Percentiles rank a stretch among this genome's conserved stretches.
phyloP scores from a whole-genome alignment of 257 asterid genomes.

The Coffea eugenioides region DNA sequence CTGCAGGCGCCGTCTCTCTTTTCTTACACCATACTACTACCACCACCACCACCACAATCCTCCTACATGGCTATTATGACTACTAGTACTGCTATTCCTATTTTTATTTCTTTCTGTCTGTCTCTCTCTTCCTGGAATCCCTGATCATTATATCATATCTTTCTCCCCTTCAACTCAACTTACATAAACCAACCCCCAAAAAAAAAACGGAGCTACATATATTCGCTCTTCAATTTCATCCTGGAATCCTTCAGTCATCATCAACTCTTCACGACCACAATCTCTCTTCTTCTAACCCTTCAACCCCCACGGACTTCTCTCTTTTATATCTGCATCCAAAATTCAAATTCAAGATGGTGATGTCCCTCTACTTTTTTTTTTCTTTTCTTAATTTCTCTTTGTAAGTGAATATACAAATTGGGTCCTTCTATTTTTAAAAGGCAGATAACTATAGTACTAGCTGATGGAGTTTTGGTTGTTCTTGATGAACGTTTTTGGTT shows the following conservation, averaged over 20 bases:
- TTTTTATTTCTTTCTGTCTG: neutral
- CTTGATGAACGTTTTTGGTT: neutral
- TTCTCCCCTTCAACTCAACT: neutral
- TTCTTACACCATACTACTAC: slow-evolving; percentile 20
- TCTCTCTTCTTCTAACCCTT: no score
- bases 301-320: no score
- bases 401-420: neutral
- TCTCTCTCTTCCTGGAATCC: slow-evolving; percentile 19
- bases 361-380: slow-evolving; percentile 19
- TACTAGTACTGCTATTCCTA: neutral
- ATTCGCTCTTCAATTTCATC: slow-evolving; percentile 3
- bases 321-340: slow-evolving; percentile 1
- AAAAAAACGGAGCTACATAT: neutral
- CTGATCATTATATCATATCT: slow-evolving; percentile 5
- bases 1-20: slow-evolving; percentile 81
- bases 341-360: slow-evolving; percentile 39
- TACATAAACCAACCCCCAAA: no score
- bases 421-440: neutral
- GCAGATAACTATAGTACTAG: neutral
- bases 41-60: neutral
- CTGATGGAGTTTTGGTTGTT: neutral
- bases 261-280: neutral
- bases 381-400: neutral
- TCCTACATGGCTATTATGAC: slow-evolving; percentile 20
- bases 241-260: neutral